Base-by-base conservation (phyloP, 1,139 yeast genomes). In the Zhuliangozyma blackwelliae region DNA sequence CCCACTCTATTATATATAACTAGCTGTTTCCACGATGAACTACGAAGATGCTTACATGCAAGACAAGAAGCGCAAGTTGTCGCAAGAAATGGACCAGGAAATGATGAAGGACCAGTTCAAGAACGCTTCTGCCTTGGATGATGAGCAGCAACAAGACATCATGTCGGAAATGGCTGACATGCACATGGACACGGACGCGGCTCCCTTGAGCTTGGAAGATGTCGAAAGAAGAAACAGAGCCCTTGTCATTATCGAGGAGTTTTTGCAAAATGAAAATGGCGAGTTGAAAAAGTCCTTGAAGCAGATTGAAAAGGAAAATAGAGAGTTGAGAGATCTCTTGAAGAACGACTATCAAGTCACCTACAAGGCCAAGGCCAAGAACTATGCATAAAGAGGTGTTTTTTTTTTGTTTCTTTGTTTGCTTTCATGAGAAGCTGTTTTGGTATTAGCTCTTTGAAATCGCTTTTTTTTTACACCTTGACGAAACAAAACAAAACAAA, bases 1-100 rank as follows among this genome's bases (percentile, higher is more conserved):
- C 22, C 7, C 22, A 16, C 16, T 16, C 16, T 16, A 16, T 16
- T 16, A 16, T 16, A 16, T 16, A 16, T 16, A 16, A 22, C 23
- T 9, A 22, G 9, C 10, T 25, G 32, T 43, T 35, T 43, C 42
- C 47, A 41, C 40, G 36, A 44, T 44, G 47, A 43, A 40, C 44
- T 38, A 40, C 34, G 39, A 42, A 35, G 43, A 38, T 21, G 44
- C 42, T 35, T 40, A 38, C 45, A 29, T 37, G 35, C 37, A 33
- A 33, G 46, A 42, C 33, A 38, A 37, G 33, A 44, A 39, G 28
- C 39, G 48, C 23, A 43, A 43, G 31, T 40, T 45, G 33, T 33
- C 39, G 26, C 39, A 45, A 34, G 44, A 39, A 23, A 35, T 40
- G 30, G 45, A 32, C 27, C 27, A 31, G 25, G 44, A 38, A 5